phyloP scores from a whole-genome alignment of 2,329 filamentous ascomycete genomes.

The Parastagonospora nodorum region DNA sequence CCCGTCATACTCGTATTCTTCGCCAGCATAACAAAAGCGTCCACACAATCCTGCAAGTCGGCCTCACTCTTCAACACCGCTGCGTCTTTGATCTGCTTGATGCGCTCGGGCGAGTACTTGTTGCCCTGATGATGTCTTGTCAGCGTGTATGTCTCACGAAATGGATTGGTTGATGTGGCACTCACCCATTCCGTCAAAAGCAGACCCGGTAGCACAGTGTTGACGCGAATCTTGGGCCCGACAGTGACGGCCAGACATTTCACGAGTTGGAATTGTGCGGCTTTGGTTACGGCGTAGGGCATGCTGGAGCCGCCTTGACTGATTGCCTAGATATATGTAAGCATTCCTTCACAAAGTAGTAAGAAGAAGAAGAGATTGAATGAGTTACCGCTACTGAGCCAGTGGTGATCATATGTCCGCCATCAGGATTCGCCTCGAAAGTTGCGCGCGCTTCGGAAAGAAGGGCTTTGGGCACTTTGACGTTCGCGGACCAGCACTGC shows the following conservation, averaged over 20 bases:
- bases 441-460: constrained; percentile 63
- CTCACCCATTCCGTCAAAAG: constrained; percentile 60
- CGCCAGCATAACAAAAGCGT: constrained; percentile 60
- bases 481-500: constrained; percentile 67
- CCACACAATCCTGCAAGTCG: constrained; percentile 59
- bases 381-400: constrained; percentile 62
- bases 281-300: constrained; percentile 80
- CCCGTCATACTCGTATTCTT: constrained; percentile 59
- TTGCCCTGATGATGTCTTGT: constrained; percentile 51
- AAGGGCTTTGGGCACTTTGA: constrained; percentile 56
- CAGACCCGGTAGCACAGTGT: constrained; percentile 68
- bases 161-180: neutral
- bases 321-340: constrained; percentile 47
- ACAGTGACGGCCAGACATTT: constrained; percentile 67
- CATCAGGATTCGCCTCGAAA: constrained; percentile 66
- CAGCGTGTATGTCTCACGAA: neutral
- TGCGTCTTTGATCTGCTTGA: constrained; percentile 59
- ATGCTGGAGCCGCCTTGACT: constrained; percentile 61
- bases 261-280: constrained; percentile 71
- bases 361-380: constrained; percentile 11
- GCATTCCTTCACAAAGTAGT: neutral
- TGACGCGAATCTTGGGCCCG: constrained; percentile 66
- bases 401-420: constrained; percentile 67
- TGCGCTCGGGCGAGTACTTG: constrained; percentile 62
- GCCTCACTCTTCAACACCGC: constrained; percentile 65